Evolutionary conservation across 1,284 basidiomycete species (phyloP).

Genomic region (Sanguinoderma infundibulare): DNA sequence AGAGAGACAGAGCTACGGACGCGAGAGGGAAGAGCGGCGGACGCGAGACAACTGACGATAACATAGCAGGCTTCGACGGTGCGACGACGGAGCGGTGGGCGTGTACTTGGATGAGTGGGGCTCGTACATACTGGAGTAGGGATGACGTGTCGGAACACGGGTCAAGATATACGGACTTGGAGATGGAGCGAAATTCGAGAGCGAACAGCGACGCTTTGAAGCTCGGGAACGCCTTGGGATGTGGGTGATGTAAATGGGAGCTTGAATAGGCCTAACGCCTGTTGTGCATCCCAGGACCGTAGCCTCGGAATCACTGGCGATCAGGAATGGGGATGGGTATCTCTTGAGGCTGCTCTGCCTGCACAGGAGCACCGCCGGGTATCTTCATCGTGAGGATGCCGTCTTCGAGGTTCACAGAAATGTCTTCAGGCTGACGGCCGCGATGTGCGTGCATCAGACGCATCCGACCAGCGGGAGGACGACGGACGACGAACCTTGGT

Average conservation of each 20-base stretch:
- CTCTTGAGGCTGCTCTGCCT: constrained; percentile 26
- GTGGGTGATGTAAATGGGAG: too few relatives aligned
- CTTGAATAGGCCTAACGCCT: background rate
- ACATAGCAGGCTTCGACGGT: background rate
- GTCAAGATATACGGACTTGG: background rate
- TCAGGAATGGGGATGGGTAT: constrained; percentile 22
- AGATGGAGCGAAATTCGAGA: background rate
- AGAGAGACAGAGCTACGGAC: background rate
- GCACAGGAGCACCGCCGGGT: constrained; percentile 26
- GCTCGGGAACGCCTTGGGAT: background rate
- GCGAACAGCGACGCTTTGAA: background rate
- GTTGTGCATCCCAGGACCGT: background rate
- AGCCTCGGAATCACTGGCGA: background rate
- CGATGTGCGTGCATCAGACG: background rate
- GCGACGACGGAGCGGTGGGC: background rate
- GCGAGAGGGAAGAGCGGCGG: background rate
- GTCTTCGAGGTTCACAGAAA: constrained; percentile 33
- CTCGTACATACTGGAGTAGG: background rate
- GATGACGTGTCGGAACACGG: background rate
- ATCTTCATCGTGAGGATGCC: constrained; percentile 37
- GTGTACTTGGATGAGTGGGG: background rate
- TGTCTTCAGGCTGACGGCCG: constrained; percentile 29
- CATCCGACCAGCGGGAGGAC: background rate
- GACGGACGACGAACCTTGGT: constrained; percentile 50
- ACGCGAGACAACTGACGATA: background rate